Evolutionary conservation across 2,329 filamentous ascomycete genomes (phyloP).

Genomic region (Neofusicoccum cordaticola): DNA sequence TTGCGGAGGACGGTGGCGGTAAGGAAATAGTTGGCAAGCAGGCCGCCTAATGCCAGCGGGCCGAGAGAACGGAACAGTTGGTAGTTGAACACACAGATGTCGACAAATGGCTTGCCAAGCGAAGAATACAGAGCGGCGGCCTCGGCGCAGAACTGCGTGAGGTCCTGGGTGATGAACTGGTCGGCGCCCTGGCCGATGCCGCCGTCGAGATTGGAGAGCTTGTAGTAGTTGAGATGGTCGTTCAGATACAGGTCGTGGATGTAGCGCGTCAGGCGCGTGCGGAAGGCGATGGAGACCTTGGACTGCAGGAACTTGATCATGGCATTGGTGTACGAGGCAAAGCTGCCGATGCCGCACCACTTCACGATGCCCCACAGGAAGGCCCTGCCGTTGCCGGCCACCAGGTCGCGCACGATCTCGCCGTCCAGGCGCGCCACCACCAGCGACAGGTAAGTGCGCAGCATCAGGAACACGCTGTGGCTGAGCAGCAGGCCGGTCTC

Average conservation of each 20-base stretch:
- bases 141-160: constrained; percentile 90
- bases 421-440: constrained; percentile 91
- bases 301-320: constrained; percentile 99
- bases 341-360: constrained; percentile 90
- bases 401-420: constrained; percentile 91
- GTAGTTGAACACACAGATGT: constrained; percentile 96
- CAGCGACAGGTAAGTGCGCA: constrained; percentile 90
- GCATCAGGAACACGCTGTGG: constrained; percentile 83
- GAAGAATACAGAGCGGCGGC: constrained; percentile 94
- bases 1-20: constrained; percentile 86
- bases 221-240: constrained; percentile 94
- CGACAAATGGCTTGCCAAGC: constrained; percentile 95
- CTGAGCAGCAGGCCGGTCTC: constrained; percentile 87
- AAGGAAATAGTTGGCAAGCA: constrained; percentile 89
- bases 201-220: constrained; percentile 86
- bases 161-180: constrained; percentile 95
- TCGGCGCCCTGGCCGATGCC: constrained; percentile 89
- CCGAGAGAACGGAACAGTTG: constrained; percentile 91
- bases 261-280: constrained; percentile 89
- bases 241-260: constrained; percentile 97
- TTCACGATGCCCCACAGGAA: constrained; percentile 89
- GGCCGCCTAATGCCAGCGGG: constrained; percentile 78
- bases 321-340: constrained; percentile 95
- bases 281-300: constrained; percentile 97
- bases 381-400: constrained; percentile 85